phyloP scores from a whole-genome alignment of 805 yeast species.

The Cyberlindnera mycetangii region DNA sequence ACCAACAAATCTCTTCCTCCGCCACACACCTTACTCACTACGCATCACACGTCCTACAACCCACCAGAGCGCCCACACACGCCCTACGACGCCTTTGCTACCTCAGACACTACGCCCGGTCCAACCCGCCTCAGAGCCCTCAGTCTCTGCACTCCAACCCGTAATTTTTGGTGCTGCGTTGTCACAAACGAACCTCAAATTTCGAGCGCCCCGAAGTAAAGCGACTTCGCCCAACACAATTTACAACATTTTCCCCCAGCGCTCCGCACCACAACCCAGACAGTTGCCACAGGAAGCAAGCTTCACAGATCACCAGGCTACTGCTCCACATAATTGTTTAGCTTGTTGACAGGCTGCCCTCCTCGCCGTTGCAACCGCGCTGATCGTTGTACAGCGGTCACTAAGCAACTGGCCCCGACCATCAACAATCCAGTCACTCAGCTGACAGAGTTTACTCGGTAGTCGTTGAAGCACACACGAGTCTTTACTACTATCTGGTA shows the following conservation, averaged over 20 bases:
- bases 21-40: neutral
- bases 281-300: neutral
- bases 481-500: neutral
- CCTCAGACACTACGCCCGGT: neutral
- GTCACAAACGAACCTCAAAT: conserved; percentile 7
- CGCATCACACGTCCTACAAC: neutral
- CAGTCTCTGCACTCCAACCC: conserved; percentile 6
- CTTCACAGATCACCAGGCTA: neutral
- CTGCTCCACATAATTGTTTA: neutral
- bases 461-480: neutral
- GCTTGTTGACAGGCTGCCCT: neutral
- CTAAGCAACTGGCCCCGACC: neutral
- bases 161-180: conserved; percentile 9
- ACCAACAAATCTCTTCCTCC: neutral
- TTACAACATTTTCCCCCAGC: neutral
- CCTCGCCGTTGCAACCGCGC: neutral
- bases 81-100: too few species aligned
- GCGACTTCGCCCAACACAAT: neutral
- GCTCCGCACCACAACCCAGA: neutral
- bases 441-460: neutral
- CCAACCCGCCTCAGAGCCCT: neutral
- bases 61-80: neutral
- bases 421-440: neutral
- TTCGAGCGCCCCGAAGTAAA: neutral
- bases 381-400: neutral